phyloP scores from a whole-genome alignment of 176 grass and related monocot species.

The Cenchrus fungigraminus region DNA sequence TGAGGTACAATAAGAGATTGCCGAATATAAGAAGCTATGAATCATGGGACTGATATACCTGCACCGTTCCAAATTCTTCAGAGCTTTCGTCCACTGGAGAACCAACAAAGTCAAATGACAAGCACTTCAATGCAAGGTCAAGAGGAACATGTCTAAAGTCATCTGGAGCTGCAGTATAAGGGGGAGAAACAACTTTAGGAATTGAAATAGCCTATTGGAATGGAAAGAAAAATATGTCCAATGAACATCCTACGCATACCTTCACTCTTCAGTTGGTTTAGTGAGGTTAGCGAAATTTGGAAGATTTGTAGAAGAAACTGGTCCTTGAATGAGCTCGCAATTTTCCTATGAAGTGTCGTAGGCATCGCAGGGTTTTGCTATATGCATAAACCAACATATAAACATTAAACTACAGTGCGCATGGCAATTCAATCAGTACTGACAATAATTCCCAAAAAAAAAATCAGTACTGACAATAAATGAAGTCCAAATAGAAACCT shows the following conservation, averaged over 20 bases:
- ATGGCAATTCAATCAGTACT: constrained; percentile 11
- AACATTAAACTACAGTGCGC: constrained; percentile 6
- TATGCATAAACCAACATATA: constrained; percentile 45
- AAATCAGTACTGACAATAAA: constrained; percentile 17
- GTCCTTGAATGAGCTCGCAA: constrained; percentile 82
- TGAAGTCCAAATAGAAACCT: constrained; percentile 2
- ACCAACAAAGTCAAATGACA: constrained; percentile 98
- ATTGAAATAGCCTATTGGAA: constrained; percentile 34
- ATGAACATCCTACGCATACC: constrained; percentile 64
- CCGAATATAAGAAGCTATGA: constrained; percentile 29
- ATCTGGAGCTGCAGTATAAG: constrained; percentile 69
- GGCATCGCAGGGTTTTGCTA: constrained; percentile 72
- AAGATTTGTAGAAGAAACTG: constrained; percentile 96
- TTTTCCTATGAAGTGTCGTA: constrained; percentile 76
- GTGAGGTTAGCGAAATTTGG: constrained; percentile 96
- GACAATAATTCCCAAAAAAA: neutral
- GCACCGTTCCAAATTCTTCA: constrained; percentile 98
- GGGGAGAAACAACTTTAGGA: constrained; percentile 27
- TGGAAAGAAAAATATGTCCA: constrained; percentile 18
- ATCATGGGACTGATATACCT: constrained; percentile 59
- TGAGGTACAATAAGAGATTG: constrained; percentile 8
- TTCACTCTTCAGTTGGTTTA: constrained; percentile 90
- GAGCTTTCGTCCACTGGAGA: constrained; percentile 99
- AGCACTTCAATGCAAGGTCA: constrained; percentile 90
- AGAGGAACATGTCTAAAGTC: constrained; percentile 74